Conservation (phyloP, 2,329 filamentous ascomycete species). For the Septoria petroselini region DNA sequence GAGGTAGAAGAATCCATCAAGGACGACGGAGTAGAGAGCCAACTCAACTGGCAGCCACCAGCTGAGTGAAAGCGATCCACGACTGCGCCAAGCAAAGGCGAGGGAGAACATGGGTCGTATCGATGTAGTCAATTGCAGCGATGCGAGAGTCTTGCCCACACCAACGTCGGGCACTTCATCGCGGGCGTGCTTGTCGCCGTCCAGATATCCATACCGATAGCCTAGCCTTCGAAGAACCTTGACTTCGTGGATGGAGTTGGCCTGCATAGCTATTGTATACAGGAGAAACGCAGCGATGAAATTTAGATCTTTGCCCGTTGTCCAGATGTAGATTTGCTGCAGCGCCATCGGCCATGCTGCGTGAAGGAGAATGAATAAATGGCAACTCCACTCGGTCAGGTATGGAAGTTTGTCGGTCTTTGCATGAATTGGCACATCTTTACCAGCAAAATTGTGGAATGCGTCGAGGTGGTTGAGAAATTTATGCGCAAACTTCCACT, state of each 20-base stretch:
- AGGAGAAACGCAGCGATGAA: conserved; percentile 37
- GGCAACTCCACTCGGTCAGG: conserved; percentile 37
- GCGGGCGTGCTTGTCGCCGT: conserved; percentile 45
- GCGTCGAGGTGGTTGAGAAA: conserved; percentile 21
- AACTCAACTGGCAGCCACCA: conserved; percentile 42
- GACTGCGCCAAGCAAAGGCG: conserved; percentile 23
- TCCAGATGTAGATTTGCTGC: conserved; percentile 40
- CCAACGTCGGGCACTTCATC: conserved; percentile 44
- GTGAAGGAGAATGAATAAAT: conserved; percentile 43
- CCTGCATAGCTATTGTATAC: conserved; percentile 42
- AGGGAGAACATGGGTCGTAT: conserved; percentile 25
- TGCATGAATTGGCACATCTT: conserved; percentile 19
- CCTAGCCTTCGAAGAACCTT: conserved; percentile 41
- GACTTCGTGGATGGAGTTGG: conserved; percentile 42
- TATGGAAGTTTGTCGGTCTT: conserved; percentile 42
- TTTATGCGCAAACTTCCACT: conserved; percentile 24
- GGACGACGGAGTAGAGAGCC: conserved; percentile 43
- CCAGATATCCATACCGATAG: conserved; percentile 42
- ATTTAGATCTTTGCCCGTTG: conserved; percentile 36
- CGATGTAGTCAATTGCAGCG: conserved; percentile 24
- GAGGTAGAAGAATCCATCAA: conserved; percentile 49
- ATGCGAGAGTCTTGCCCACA: conserved; percentile 22
- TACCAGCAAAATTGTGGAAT: conserved; percentile 14
- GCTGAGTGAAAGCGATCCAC: conserved; percentile 28
- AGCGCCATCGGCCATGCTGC: conserved; percentile 39